Conservation (phyloP, 2,329 filamentous ascomycete species). For the Botryotinia calthae region DNA sequence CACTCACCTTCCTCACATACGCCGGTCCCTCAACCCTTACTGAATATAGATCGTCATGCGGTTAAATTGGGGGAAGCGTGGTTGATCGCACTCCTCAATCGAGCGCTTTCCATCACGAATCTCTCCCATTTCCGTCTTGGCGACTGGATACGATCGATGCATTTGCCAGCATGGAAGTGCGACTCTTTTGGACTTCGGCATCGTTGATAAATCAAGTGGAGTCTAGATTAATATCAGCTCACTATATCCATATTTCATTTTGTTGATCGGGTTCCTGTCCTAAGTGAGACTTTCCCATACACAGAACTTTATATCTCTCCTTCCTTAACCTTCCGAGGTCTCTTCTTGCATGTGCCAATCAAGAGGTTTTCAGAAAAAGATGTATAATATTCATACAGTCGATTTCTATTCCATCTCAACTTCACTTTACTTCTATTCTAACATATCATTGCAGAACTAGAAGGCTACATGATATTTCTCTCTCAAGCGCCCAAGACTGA, state of each 20-base stretch:
- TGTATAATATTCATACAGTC: not conserved
- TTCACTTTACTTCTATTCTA: not conserved
- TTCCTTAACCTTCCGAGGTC: not conserved
- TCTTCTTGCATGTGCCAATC: not conserved
- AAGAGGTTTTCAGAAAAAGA: not conserved
- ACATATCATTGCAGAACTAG: not conserved
- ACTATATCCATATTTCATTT: constrained; percentile 19
- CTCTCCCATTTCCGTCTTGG: constrained; percentile 18
- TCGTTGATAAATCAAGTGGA: constrained; percentile 11
- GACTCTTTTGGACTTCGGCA: not conserved
- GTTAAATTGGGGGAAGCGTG: not conserved
- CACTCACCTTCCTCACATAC: not conserved
- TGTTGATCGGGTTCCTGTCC: not conserved
- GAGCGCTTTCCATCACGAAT: not conserved
- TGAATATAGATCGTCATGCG: not conserved
- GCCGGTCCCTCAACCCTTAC: not conserved
- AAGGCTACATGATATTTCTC: not conserved
- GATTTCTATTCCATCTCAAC: not conserved
- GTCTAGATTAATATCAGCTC: constrained; percentile 18
- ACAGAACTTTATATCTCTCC: not conserved
- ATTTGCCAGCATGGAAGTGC: not conserved
- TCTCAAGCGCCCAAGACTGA: not conserved
- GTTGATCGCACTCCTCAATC: not conserved
- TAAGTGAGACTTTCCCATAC: constrained; percentile 5
- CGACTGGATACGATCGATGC: not conserved